A percentile compares a stretch with the other conserved stretches of the same genome.
These are phyloP conservation scores for Euphorbia tirucalli DNA, from an alignment of 345 rosid species.

Conservation along the genomic window DNA sequence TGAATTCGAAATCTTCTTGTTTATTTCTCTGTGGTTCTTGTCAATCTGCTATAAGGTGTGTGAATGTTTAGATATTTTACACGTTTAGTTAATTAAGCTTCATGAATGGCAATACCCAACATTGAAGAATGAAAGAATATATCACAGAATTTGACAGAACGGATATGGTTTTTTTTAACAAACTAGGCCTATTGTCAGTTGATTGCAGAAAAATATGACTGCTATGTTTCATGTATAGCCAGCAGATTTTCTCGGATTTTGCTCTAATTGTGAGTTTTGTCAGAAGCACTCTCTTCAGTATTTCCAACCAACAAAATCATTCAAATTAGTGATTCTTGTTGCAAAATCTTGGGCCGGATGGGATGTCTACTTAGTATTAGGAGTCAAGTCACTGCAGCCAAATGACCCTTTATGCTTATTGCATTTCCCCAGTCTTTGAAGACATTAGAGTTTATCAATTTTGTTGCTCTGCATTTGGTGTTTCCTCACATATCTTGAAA, in stretches of 20 bases:
- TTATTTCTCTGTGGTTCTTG: neutral
- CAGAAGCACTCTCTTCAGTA: neutral
- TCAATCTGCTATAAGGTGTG: neutral
- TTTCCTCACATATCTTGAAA: neutral
- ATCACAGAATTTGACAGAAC: neutral
- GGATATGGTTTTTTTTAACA: neutral
- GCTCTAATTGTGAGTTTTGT: neutral
- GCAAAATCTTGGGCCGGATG: neutral
- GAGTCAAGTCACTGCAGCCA: neutral
- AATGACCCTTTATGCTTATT: neutral
- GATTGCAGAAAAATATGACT: neutral
- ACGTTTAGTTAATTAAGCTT: neutral
- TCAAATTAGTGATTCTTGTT: neutral
- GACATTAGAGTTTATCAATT: neutral
- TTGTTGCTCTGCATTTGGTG: neutral
- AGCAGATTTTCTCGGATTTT: neutral
- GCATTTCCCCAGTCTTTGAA: neutral
- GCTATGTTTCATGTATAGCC: neutral
- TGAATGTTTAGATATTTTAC: too few relatives aligned
- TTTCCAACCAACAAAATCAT: neutral
- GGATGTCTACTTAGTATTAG: neutral
- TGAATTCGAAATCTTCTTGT: neutral
- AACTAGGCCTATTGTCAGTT: neutral
- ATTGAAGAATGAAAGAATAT: neutral
- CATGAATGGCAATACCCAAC: neutral